Base-by-base conservation (phyloP, 805 yeast genomes). In the Lipomyces chichibuensis region DNA sequence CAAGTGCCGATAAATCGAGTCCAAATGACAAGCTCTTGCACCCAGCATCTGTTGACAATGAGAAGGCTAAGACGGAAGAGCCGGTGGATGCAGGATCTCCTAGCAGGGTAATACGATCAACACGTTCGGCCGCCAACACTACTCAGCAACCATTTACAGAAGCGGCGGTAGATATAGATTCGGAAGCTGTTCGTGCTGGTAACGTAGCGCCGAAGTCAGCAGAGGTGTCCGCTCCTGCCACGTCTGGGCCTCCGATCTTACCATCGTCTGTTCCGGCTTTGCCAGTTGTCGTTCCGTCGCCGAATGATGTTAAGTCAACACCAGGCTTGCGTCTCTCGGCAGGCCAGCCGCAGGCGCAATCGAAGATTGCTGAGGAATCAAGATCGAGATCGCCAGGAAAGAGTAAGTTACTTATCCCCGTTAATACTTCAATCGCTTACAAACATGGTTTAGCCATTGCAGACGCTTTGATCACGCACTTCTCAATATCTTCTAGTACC, bases 381-480 rank as follows among this genome's bases (percentile, higher is more conserved):
- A 57, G 71, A 27, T 20, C 64, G 27, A 63, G 71, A 6, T 37
- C 62, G 7, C 63, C 64, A 11, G 70, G 65, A 5, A 69, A 69
- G 57, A 66, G 66, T 63, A 63, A 20, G 65, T 62, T 25, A 8
- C 25, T 17, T 13, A 3, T 43, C 37, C 3, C 27, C n/a, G 49
- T 43, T 43, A 3, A n/a, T 8, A n/a, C 20, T 1, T 7, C 20
- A 17, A 43, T 4, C 23, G 1, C 20, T 43, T 59, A 57, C 53
- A 2, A 25, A 17, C 14, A 6, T 39, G 5, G 32, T 29, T 51
- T 39, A 67, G 65, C 69, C n/a, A 57, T 66, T 8, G 49, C 59
- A 23, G 71, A 69, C 33, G 71, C 71, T 2, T 35, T 69, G 59
- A 69, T 69, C 46, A 69, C 67, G 25, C 64, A 66, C 20, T 69